phyloP scores from a whole-genome alignment of 2,329 filamentous ascomycete genomes.

The Penicillium verrucosum region DNA sequence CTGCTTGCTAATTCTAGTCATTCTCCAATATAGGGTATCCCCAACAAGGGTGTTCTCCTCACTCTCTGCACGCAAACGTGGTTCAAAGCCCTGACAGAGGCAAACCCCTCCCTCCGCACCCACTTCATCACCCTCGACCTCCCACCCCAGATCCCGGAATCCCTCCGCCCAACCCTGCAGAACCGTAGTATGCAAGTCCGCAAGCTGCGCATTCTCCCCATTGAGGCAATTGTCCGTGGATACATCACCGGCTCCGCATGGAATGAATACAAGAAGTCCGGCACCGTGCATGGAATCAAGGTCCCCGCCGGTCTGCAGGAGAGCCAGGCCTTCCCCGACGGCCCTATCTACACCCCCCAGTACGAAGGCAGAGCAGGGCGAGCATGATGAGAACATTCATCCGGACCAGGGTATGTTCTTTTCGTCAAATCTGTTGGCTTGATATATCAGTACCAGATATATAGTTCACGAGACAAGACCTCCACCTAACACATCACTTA shows the following conservation, averaged over 20 bases:
- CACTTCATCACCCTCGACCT: constrained; percentile 62
- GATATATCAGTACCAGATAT: not conserved
- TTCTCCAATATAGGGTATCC: constrained; percentile 54
- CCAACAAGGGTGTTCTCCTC: constrained; percentile 64
- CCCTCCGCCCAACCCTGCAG: constrained; percentile 53
- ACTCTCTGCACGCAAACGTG: constrained; percentile 66
- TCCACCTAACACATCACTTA: constrained; percentile 6
- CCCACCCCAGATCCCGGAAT: constrained; percentile 48
- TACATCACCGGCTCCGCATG: constrained; percentile 86
- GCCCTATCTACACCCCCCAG: constrained; percentile 72
- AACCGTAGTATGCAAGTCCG: constrained; percentile 75
- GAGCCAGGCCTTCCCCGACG: constrained; percentile 64
- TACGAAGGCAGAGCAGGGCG: constrained; percentile 77
- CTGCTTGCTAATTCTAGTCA: constrained; percentile 18
- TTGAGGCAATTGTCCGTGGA: constrained; percentile 83
- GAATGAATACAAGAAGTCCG: constrained; percentile 69
- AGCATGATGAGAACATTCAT: constrained; percentile 82
- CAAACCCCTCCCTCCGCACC: constrained; percentile 58
- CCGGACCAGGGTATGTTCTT: constrained; percentile 56
- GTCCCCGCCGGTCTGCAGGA: constrained; percentile 66
- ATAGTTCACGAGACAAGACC: not conserved
- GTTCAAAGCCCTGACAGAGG: constrained; percentile 59
- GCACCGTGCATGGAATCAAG: constrained; percentile 75
- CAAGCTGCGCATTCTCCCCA: constrained; percentile 68
- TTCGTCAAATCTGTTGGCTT: not conserved